Base-by-base conservation (phyloP, 805 yeast species). In the Zygosaccharomyces siamensis region DNA sequence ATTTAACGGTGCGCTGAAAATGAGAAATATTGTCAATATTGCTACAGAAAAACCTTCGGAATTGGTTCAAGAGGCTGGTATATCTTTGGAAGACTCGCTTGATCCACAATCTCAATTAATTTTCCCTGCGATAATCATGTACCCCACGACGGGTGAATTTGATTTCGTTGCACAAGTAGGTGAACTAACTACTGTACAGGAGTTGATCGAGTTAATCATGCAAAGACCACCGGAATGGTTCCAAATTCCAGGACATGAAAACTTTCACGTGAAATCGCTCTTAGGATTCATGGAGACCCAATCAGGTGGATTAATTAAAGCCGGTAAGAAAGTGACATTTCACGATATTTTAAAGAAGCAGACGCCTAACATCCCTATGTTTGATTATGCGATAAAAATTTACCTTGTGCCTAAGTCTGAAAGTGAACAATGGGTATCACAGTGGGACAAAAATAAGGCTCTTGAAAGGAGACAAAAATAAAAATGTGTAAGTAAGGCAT, bases 61-160 rank as follows among this genome's bases (percentile, higher is more conserved):
- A 33, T 57, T 80, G 38, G 67, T 86, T 12, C 78, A 74, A 54
- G 70, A 77, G 43, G 74, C 83, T 0, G 72, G 73, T 43, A 59
- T 84, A 7, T 73, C 73, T 50, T 69, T 87, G 36, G 92, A 85
- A 63, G 82, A 84, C 53, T 73, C 78, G 12, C 59, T 71, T 37
- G 93, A 87, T 68, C 75, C 73, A 53, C 89, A 85, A 57, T 83
- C 96, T 0, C 90, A 86, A 60, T 69, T 92, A 41, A 75, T 85
- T n/a, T 76, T 89, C 56, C 96, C 97, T 0, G 85, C 90, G 0
- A 73, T 84, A 72, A 72, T 88, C 3, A 66, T 90, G 49, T 92
- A 89, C 58, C 97, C 98, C 20, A 78, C 89, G 1, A 80, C 79
- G 3, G 84, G 85, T 64, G 93, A 88, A 63, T 86, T 89, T 57